These are phyloP conservation scores for Penicillium sumatraense DNA, from an alignment of 2,329 filamentous ascomycete genomes.

Conservation along the genomic window DNA sequence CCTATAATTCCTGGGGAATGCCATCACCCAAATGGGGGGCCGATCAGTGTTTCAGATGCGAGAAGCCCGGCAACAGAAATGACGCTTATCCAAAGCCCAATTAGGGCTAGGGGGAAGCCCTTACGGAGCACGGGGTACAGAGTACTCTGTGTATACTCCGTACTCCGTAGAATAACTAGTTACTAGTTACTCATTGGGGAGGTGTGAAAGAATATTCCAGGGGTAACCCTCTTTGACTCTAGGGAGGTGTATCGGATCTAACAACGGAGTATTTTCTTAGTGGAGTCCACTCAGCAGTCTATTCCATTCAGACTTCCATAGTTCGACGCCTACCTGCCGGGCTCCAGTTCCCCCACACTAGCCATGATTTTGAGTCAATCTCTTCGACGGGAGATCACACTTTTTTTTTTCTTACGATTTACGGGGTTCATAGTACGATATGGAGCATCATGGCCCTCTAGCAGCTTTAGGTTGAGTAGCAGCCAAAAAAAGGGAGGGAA, in stretches of 20 bases:
- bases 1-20: constrained; percentile 29
- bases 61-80: constrained; percentile 16
- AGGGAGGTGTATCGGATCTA: neutral
- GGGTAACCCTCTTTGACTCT: neutral
- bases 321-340: constrained; percentile 18
- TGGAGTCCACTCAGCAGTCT: constrained; percentile 21
- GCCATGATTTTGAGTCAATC: constrained; percentile 17
- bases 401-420: no score
- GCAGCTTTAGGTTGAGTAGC: neutral
- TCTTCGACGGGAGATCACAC: neutral
- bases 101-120: neutral
- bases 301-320: constrained; percentile 29
- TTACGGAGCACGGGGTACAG: neutral
- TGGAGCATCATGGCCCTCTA: neutral
- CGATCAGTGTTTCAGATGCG: constrained; percentile 31
- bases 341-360: constrained; percentile 29
- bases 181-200: no score
- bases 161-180: no score
- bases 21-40: constrained; percentile 26
- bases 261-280: constrained; percentile 19
- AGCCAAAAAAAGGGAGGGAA: neutral
- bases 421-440: no score
- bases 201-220: neutral
- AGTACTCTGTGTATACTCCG: neutral
- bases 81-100: neutral